Conservation (phyloP, 495 filamentous ascomycete species). For the Pseudoneurospora amorphoporcata region DNA sequence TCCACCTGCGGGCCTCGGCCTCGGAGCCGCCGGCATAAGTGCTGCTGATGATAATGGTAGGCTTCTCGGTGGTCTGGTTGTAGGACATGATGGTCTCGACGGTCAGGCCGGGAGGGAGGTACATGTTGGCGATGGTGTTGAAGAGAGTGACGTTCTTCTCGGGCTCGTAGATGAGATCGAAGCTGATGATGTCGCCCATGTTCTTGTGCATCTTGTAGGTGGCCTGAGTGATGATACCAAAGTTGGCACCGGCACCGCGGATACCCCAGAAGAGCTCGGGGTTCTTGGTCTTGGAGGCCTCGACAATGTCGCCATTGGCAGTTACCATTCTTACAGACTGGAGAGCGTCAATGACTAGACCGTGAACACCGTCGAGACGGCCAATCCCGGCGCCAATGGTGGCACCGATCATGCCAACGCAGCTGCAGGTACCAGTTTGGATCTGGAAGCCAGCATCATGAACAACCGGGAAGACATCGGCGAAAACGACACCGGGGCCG, state of each 20-base stretch:
- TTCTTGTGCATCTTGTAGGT: conserved; percentile 3
- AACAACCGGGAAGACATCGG: neutral
- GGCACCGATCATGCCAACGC: conserved; percentile 28
- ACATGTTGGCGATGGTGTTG: neutral
- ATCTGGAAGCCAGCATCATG: conserved; percentile 2
- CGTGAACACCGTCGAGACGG: conserved; percentile 23
- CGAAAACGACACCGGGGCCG: neutral
- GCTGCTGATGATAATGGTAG: neutral
- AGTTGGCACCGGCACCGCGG: conserved; percentile 35
- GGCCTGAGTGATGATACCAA: conserved; percentile 31
- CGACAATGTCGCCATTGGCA: conserved; percentile 21
- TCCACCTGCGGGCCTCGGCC: neutral
- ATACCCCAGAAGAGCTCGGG: conserved; percentile 34
- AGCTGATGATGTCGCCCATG: neutral
- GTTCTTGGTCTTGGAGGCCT: conserved; percentile 23
- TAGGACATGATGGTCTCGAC: neutral
- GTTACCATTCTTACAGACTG: conserved; percentile 10
- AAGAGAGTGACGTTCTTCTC: neutral
- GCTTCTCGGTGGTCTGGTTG: neutral
- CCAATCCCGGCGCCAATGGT: conserved; percentile 35
- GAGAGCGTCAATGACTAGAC: conserved; percentile 27
- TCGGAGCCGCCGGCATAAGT: neutral
- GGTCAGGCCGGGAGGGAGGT: neutral
- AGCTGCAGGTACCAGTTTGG: conserved; percentile 7
- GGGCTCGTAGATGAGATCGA: neutral